Evolutionary conservation across 2,329 filamentous ascomycete genomes (phyloP).

Genomic region (Dactylellina cionopaga): DNA sequence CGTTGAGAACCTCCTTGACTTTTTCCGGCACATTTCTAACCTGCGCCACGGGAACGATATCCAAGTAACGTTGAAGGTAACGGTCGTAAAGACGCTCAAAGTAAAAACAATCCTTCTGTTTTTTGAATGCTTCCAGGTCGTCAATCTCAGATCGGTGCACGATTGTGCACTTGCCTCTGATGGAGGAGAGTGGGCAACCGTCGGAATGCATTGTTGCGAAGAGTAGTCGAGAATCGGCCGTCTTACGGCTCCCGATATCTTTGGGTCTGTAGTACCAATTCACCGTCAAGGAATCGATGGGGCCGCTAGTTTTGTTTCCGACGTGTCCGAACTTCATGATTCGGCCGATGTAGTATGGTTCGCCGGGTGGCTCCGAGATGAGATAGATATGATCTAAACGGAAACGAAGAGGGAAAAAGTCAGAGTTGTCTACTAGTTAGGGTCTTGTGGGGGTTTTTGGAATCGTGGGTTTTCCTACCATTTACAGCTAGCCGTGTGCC

Average conservation of each 20-base stretch:
- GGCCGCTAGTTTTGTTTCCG: slow-evolving; percentile 76
- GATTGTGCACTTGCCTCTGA: slow-evolving; percentile 93
- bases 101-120: slow-evolving; percentile 88
- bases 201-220: slow-evolving; percentile 99
- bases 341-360: slow-evolving; percentile 95
- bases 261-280: slow-evolving; percentile 99
- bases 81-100: slow-evolving; percentile 97
- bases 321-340: slow-evolving; percentile 97
- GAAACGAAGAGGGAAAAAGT: background rate
- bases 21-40: slow-evolving; percentile 96
- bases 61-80: slow-evolving; percentile 97
- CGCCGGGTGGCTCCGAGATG: slow-evolving; percentile 94
- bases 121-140: slow-evolving; percentile 84
- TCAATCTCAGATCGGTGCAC: slow-evolving; percentile 86
- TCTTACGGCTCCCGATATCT: slow-evolving; percentile 86
- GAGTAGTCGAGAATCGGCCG: slow-evolving; percentile 87
- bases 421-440: slow-evolving; percentile 19
- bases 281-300: slow-evolving; percentile 86
- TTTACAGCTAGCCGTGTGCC: slow-evolving; percentile 84
- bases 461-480: slow-evolving; percentile 69
- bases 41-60: slow-evolving; percentile 87
- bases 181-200: slow-evolving; percentile 86
- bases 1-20: slow-evolving; percentile 94
- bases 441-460: slow-evolving; percentile 3
- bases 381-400: slow-evolving; percentile 84